These are phyloP conservation scores for Anisodus acutangulus DNA, from an alignment of 257 asterid genomes.

Conservation along the genomic window DNA sequence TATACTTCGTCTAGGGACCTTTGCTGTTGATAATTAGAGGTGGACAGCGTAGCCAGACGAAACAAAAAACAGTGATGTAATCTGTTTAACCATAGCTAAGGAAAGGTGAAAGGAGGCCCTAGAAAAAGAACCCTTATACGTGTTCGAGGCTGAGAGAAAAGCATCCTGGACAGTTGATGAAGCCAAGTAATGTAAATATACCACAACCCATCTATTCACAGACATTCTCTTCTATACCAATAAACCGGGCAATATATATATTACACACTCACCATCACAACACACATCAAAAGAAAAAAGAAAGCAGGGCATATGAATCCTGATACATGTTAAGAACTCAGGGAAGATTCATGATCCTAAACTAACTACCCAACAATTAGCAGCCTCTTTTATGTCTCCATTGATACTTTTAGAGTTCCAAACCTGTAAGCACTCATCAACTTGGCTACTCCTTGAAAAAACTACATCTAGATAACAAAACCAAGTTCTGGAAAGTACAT, in stretches of 20 bases:
- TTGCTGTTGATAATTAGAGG: not conserved
- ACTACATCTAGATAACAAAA: not conserved
- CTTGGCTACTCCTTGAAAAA: not conserved
- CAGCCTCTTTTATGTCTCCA: slow-evolving; percentile 1
- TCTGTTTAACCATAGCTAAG: not conserved
- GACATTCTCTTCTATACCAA: not conserved
- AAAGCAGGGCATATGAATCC: not conserved
- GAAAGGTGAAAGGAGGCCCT: slow-evolving; percentile 13
- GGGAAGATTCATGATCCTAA: slow-evolving; percentile 13
- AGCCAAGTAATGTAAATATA: too few species aligned
- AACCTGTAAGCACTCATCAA: not conserved
- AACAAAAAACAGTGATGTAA: not conserved
- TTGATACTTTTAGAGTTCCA: not conserved
- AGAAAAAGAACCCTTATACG: not conserved
- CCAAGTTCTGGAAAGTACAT: not conserved
- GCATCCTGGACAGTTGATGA: too few species aligned
- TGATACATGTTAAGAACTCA: not conserved
- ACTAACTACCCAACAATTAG: not conserved
- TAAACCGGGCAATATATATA: not conserved
- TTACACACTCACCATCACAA: not conserved
- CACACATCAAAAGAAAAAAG: not conserved
- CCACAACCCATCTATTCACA: too few species aligned
- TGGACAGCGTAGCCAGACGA: not conserved
- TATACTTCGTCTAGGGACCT: not conserved
- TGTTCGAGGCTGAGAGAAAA: not conserved